Percentiles rank a stretch among this genome's conserved stretches.
Evolutionary conservation across 1,284 basidiomycete genomes (phyloP).

Genomic region (Stygiomarasmius scandens): DNA sequence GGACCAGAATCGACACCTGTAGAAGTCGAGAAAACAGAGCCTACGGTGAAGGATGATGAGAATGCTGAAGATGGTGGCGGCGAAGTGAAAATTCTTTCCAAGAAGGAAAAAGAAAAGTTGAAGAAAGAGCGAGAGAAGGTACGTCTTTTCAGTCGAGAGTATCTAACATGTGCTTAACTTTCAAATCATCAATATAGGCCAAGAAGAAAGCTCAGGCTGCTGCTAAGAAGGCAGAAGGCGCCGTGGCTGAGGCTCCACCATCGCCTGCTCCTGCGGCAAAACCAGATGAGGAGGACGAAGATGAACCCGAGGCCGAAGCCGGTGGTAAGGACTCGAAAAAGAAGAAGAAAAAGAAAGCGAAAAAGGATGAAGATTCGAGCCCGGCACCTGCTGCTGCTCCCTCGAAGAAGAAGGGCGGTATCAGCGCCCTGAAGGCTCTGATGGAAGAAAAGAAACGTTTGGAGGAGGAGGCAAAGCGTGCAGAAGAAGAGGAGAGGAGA

Average conservation of each 20-base stretch:
- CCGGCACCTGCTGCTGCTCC: conserved; percentile 49
- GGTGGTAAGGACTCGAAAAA: conserved; percentile 65
- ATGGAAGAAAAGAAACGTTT: conserved; percentile 89
- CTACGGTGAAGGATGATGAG: conserved; percentile 45
- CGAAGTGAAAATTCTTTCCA: conserved; percentile 69
- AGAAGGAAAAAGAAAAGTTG: conserved; percentile 92
- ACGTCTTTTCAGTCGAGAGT: conserved; percentile 14
- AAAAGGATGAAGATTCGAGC: conserved; percentile 74
- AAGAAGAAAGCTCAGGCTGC: conserved; percentile 95
- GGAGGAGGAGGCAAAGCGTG: conserved; percentile 76
- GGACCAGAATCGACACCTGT: conserved; percentile 23
- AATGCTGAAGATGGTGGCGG: conserved; percentile 36
- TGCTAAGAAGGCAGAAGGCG: conserved; percentile 70
- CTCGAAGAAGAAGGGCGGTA: conserved; percentile 75
- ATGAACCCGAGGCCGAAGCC: conserved; percentile 58
- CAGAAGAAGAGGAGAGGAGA: conserved; percentile 74
- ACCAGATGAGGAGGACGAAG: conserved; percentile 47
- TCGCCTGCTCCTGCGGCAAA: conserved; percentile 23
- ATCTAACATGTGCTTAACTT: conserved; percentile 1
- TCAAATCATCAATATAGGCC: conserved; percentile 56
- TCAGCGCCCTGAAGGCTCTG: conserved; percentile 77
- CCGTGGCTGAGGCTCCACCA: conserved; percentile 19
- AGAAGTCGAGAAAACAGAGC: conserved; percentile 30
- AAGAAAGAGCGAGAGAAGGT: conserved; percentile 97
- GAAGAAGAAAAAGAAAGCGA: conserved; percentile 93